Conservation (phyloP, 2,329 filamentous ascomycete genomes). For the Diplodia seriata region DNA sequence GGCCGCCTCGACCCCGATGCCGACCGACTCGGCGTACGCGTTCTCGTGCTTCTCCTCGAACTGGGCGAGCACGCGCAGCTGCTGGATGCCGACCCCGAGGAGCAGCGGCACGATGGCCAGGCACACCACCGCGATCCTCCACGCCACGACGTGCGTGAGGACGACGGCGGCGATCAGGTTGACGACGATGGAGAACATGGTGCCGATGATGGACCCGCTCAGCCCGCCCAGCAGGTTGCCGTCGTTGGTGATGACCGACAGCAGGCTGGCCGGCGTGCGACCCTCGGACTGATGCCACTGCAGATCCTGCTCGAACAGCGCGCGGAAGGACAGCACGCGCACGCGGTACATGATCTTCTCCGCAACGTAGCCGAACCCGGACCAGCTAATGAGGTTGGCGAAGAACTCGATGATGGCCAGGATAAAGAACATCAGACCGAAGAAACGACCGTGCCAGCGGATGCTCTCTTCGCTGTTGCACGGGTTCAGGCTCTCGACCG, state of each 20-base stretch:
- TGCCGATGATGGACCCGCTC: conserved; percentile 74
- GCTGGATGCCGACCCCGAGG: conserved; percentile 72
- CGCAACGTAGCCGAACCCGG: conserved; percentile 63
- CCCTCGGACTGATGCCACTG: conserved; percentile 74
- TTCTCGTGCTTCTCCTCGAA: conserved; percentile 63
- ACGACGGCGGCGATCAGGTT: conserved; percentile 73
- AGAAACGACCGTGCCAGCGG: conserved; percentile 59
- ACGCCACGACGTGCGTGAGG: conserved; percentile 73
- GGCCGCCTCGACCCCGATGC: conserved; percentile 60
- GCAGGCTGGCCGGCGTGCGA: conserved; percentile 66
- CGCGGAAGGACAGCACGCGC: conserved; percentile 68
- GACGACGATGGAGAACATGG: conserved; percentile 70
- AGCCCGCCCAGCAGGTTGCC: conserved; percentile 71
- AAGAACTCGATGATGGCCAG: conserved; percentile 66
- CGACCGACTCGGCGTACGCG: conserved; percentile 59
- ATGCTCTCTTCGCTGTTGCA: conserved; percentile 60
- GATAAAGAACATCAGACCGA: conserved; percentile 66
- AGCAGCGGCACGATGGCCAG: conserved; percentile 72
- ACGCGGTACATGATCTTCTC: conserved; percentile 71
- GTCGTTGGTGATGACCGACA: conserved; percentile 74
- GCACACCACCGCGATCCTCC: conserved; percentile 78
- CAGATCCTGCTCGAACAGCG: conserved; percentile 70
- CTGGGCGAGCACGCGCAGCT: conserved; percentile 66
- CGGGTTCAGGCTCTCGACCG: conserved; percentile 63
- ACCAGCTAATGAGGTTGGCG: conserved; percentile 67